Evolutionary conservation across 2,329 filamentous ascomycete species (phyloP), one percentile per base, ranked within the genome.

Genomic region (Byssochlamys sp.): DNA sequence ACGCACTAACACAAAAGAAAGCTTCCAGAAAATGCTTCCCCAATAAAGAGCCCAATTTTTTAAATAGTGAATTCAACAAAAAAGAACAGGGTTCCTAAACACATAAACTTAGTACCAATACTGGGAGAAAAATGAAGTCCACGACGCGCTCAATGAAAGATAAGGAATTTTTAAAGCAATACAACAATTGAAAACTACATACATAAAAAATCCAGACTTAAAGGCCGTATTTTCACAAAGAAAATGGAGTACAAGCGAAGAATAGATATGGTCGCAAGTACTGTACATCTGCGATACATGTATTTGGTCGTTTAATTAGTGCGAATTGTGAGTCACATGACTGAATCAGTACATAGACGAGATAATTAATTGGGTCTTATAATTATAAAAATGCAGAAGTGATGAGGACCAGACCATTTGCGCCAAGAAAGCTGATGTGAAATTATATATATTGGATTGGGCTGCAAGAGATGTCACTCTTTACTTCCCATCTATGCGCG

Each of bases 121-220:
- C 39, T 14, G 39, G n/a, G 19, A 45, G 39, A n/a, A 19, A 7
- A 19, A 3, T 45, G 39, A n/a, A 19, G 39, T 7, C 1, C 9
- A 14, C 6, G 29, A 24, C 51, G 31, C 25, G 19, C 7, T 19
- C 3, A 26, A 26, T 12, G 31, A 45, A 54, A 39, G 27, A 26
- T n/a, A 27, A 51, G 25, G 24, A 7, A 9, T 19, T 39, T 19
- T n/a, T 9, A 45, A 51, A 51, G 3, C 27, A 26, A 51, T 12
- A 51, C 3, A 28, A 28, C 2, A 14, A 51, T 7, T 2, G 29
- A 54, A 12, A 51, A 12, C 19, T 12, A 49, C 51, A 35, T 48
- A 31, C 39, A 57, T 53, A 55, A 52, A 27, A 57, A 55, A 48
- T 31, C 2, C 11, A 31, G 48, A 39, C 26, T 52, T 27, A 35